Evolutionary conservation across 768 basidiomycete species (phyloP), one percentile per base, ranked within the genome.

Genomic region (Lactarius akahatsu): DNA sequence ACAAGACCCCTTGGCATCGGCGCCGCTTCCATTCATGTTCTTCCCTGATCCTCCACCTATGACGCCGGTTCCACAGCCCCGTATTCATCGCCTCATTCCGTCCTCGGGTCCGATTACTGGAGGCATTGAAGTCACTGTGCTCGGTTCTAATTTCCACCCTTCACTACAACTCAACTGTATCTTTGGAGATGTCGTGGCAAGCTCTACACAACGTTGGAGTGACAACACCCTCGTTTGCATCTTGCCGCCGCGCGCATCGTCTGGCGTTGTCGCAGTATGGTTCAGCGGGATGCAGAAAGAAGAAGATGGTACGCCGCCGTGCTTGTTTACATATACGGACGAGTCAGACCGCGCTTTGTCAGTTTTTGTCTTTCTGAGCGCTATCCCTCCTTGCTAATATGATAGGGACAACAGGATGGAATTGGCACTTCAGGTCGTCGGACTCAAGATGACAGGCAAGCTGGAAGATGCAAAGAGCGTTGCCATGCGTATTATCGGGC

Each of bases 371-470:
- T 70, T 61, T 70, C 63, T 71, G 4, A 65, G 16, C 40, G 32
- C 60, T 61, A 61, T 26, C 28, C 57, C 55, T 34, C 20, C n/a
- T 59, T 65, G 20, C 64, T 71, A 10, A 74, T 66, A 36, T 38
- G 59, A 11, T 43, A 2, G 50, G 26, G 38, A 11, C 18, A 61
- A 45, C 71, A 96, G 93, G 70, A 96, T 98, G 93, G 96, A 96
- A 75, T 85, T 97, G 62, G 95, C 95, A 60, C 81, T 98, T 4
- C 94, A 96, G 73, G 94, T 96, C 16, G 94, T 98, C 20, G 96
- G 96, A 0, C 79, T 97, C 69, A 95, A 96, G 80, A 96, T 97
- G 92, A 96, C 94, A 0, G 95, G 95, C 57, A 91, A 94, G 73
- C 88, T 96, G 34, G 94, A 96, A 71, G 92, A 95, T 62, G 94